phyloP scores from a whole-genome alignment of 1,284 basidiomycete genomes.

The Mycosarcoma maydis region DNA sequence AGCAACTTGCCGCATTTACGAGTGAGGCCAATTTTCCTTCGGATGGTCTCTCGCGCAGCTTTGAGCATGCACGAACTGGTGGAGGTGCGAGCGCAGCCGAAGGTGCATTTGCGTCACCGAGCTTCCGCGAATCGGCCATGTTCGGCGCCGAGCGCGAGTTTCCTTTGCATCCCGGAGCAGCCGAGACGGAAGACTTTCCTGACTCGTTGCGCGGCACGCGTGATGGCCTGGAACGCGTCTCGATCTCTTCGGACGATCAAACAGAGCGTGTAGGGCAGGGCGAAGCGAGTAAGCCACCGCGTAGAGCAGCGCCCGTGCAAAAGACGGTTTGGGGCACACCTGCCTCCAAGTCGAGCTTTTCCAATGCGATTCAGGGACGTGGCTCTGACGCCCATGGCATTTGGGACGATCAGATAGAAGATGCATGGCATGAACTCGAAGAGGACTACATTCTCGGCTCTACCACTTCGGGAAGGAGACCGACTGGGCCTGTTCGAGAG shows the following conservation, averaged over 20 bases:
- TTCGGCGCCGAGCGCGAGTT: slow-evolving; percentile 63
- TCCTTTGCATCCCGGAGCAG: slow-evolving; percentile 57
- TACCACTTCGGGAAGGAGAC: slow-evolving; percentile 25
- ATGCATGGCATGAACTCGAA: slow-evolving; percentile 64
- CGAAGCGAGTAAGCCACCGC: neutral
- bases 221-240: slow-evolving; percentile 25
- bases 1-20: slow-evolving; percentile 34
- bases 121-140: slow-evolving; percentile 62
- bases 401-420: slow-evolving; percentile 57
- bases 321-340: slow-evolving; percentile 66
- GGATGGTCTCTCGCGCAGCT: slow-evolving; percentile 46
- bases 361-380: slow-evolving; percentile 39
- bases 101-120: slow-evolving; percentile 27
- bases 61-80: slow-evolving; percentile 16
- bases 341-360: slow-evolving; percentile 47
- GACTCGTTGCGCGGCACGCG: slow-evolving; percentile 38
- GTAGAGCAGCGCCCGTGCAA: slow-evolving; percentile 12
- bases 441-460: slow-evolving; percentile 61
- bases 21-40: slow-evolving; percentile 45
- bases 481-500: slow-evolving; percentile 21
- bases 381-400: slow-evolving; percentile 21
- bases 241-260: slow-evolving; percentile 39
- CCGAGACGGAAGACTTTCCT: slow-evolving; percentile 52
- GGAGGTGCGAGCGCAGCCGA: slow-evolving; percentile 9
- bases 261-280: slow-evolving; percentile 9